Conservation (phyloP, 495 filamentous ascomycete genomes). For the Monascus purpureus region DNA sequence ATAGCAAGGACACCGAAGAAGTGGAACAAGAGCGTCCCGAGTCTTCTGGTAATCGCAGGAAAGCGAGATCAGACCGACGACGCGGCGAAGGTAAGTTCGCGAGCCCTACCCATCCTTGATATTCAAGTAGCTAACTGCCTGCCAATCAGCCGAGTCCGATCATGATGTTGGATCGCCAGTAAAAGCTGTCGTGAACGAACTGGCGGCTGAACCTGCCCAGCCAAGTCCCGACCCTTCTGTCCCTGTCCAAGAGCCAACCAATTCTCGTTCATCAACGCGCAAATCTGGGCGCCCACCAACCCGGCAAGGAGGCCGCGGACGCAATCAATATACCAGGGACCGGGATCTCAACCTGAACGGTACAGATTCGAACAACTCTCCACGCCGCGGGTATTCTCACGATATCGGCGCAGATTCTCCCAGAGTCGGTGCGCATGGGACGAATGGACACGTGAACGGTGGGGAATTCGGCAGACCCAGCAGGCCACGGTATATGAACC, state of each 20-base stretch:
- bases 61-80: conserved; percentile 57
- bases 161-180: conserved; percentile 24
- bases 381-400: conserved; percentile 51
- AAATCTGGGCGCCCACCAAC: conserved; percentile 56
- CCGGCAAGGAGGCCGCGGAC: conserved; percentile 52
- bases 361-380: conserved; percentile 35
- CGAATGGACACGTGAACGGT: conserved; percentile 27
- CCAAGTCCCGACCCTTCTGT: conserved; percentile 41
- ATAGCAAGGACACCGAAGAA: conserved; percentile 50
- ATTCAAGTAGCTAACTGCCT: conserved; percentile 4
- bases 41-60: conserved; percentile 57
- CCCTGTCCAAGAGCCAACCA: conserved; percentile 24
- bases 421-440: conserved; percentile 16
- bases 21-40: conserved; percentile 54
- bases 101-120: not conserved
- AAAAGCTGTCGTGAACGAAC: conserved; percentile 24
- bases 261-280: conserved; percentile 36
- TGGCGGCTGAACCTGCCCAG: conserved; percentile 21
- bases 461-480: conserved; percentile 37
- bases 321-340: conserved; percentile 79
- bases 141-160: conserved; percentile 19
- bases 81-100: conserved; percentile 58
- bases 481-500: conserved; percentile 43
- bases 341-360: conserved; percentile 47
- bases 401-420: conserved; percentile 38